Conservation (phyloP, 2,329 filamentous ascomycete genomes). For the Hypoxylon sp. region DNA sequence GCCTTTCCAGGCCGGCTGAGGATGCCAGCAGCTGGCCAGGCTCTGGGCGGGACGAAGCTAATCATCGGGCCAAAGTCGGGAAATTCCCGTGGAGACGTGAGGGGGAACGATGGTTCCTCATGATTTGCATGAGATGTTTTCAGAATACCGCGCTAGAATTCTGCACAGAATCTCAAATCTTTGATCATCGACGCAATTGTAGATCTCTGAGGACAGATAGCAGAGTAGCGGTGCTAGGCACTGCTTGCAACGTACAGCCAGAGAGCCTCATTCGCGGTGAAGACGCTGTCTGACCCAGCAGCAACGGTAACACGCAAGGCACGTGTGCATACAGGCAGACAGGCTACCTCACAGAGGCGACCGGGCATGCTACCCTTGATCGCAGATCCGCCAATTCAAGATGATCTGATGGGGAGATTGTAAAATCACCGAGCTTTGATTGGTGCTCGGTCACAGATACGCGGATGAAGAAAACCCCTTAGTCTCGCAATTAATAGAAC, state of each 20-base stretch:
- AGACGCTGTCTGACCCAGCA: no score
- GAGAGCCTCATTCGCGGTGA: constrained; percentile 1
- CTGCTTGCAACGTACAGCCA: no score
- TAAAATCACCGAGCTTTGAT: constrained; percentile 18
- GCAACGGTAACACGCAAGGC: constrained; percentile 22
- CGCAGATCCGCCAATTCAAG: constrained; percentile 15
- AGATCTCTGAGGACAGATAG: no score
- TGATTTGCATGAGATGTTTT: no score
- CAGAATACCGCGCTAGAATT: no score
- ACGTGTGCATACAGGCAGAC: no score
- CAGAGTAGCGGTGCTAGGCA: no score
- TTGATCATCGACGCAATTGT: no score
- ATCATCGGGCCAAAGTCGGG: neutral
- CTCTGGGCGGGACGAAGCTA: constrained; percentile 9
- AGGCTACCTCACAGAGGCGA: no score
- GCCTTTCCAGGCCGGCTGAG: constrained; percentile 11
- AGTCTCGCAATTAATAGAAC: neutral
- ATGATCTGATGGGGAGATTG: constrained; percentile 6
- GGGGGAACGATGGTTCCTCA: neutral
- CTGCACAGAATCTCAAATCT: no score
- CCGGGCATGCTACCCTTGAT: constrained; percentile 5
- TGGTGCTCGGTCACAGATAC: constrained; percentile 18
- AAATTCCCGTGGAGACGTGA: constrained; percentile 3
- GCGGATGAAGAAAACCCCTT: neutral
- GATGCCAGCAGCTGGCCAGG: no score